A percentile compares a stretch with the other conserved stretches of the same genome.
These are phyloP conservation scores for Leccinum griseonigrum DNA, from an alignment of 1,284 basidiomycete genomes.

Conservation along the genomic window DNA sequence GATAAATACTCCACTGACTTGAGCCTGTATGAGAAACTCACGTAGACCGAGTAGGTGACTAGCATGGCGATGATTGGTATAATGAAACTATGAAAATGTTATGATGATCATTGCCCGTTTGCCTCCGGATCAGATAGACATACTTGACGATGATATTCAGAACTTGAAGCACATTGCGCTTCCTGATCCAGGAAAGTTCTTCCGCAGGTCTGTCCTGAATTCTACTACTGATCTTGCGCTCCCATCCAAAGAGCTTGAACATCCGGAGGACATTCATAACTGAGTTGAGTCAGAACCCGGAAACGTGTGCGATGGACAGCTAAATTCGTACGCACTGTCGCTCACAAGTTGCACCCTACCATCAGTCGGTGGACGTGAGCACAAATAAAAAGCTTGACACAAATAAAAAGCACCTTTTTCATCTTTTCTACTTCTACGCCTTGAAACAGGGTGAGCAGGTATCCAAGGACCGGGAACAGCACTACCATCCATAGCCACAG, in stretches of 20 bases:
- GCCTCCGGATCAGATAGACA: neutral
- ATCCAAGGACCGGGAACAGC: slow-evolving; percentile 18
- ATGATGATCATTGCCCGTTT: slow-evolving; percentile 1
- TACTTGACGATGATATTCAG: slow-evolving; percentile 8
- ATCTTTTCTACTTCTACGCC: slow-evolving; percentile 17
- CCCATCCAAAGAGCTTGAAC: slow-evolving; percentile 74
- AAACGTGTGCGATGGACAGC: neutral
- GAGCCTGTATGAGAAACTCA: slow-evolving; percentile 6
- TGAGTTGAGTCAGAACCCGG: slow-evolving; percentile 28
- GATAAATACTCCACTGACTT: neutral
- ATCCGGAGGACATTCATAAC: slow-evolving; percentile 46
- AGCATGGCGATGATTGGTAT: slow-evolving; percentile 37
- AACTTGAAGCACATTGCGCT: slow-evolving; percentile 17
- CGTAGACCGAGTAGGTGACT: slow-evolving; percentile 19
- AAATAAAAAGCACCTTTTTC: slow-evolving; percentile 11
- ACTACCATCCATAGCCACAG: slow-evolving; percentile 3
- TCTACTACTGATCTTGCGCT: slow-evolving; percentile 49
- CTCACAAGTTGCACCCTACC: slow-evolving; percentile 21
- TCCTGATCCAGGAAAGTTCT: slow-evolving; percentile 17
- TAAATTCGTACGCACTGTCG: slow-evolving; percentile 13
- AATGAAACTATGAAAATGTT: slow-evolving; percentile 21
- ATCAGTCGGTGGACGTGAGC: slow-evolving; percentile 15
- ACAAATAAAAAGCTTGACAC: neutral
- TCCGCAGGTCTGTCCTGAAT: slow-evolving; percentile 38
- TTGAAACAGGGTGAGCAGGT: slow-evolving; percentile 12